Percentiles rank a stretch among this genome's conserved stretches.
Conservation (phyloP, 768 basidiomycete genomes). For the Mycena pura region DNA sequence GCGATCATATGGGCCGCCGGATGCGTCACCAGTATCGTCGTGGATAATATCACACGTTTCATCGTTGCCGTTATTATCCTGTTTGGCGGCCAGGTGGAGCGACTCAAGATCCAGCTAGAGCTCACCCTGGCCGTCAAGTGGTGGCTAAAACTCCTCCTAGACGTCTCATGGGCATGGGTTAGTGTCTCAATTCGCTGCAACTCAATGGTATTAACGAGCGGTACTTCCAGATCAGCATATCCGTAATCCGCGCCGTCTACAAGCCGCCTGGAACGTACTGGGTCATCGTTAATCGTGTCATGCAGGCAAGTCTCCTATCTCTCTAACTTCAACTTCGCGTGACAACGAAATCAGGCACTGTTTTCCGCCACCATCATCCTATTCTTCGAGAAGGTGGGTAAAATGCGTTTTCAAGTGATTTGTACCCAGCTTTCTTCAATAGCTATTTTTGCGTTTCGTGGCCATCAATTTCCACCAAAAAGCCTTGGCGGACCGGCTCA, state of each 20-base stretch:
- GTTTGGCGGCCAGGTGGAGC: slow-evolving; percentile 68
- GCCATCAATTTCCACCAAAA: slow-evolving; percentile 84
- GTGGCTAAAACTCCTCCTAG: slow-evolving; percentile 75
- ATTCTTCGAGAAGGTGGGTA: slow-evolving; percentile 44
- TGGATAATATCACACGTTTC: slow-evolving; percentile 66
- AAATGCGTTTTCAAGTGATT: neutral
- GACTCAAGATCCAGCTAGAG: slow-evolving; percentile 74
- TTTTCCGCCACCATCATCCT: slow-evolving; percentile 53
- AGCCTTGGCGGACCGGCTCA: slow-evolving; percentile 75
- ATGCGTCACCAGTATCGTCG: slow-evolving; percentile 66
- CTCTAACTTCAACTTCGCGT: neutral
- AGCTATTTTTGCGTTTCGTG: slow-evolving; percentile 71
- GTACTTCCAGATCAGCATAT: slow-evolving; percentile 73
- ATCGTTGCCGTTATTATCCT: slow-evolving; percentile 60
- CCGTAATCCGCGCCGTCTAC: slow-evolving; percentile 62
- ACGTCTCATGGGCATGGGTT: slow-evolving; percentile 78
- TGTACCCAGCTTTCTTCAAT: neutral
- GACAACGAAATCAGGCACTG: slow-evolving; percentile 42
- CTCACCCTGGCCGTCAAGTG: slow-evolving; percentile 70
- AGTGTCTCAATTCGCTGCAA: too few species aligned
- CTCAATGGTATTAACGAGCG: too few species aligned
- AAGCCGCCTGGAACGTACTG: slow-evolving; percentile 72
- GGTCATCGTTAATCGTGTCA: slow-evolving; percentile 69
- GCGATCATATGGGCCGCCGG: slow-evolving; percentile 69
- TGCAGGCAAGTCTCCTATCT: slow-evolving; percentile 57